Base-by-base conservation (phyloP, 23 red algal genomes). In the Pyropia yezoensis region DNA sequence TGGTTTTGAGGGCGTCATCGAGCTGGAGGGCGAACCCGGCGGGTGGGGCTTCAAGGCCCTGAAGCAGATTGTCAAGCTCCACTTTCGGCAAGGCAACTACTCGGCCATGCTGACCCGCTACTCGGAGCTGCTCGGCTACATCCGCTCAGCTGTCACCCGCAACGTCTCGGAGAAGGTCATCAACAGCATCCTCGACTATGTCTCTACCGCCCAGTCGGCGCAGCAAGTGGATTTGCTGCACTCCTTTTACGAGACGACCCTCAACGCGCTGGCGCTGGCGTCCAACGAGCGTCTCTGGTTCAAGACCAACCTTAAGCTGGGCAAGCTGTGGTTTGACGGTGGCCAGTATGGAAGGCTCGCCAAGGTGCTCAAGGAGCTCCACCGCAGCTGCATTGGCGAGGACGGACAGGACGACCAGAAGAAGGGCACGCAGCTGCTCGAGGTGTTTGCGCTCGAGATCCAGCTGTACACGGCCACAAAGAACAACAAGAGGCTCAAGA, bases 21-120 rank as follows among this genome's bases (percentile, higher is more conserved):
- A 59, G 26, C 80, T 98, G 85, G 94, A 98, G 73, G 59, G 51
- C 4, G 81, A 82, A 13, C 78, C 82, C 27, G 86, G 94, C 16
- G 81, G 91, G 71, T 98, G 94, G 94, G 94, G 94, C 47, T 88
- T 98, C 78, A 89, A 90, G 39, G 94, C 94, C 20, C 61, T 90
- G 24, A 90, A 98, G 58, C 94, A 98, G 70, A 86, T 98, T 56
- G 78, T 98, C 27, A 85, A 90, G 23, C 32, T 98, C 22, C 66
- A 81, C 49, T 89, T 90, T 53, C 65, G 80, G 49, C 58, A 87
- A 7, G 79, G 73, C 26, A 55, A 80, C 19, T 98, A 87, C 55
- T 59, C 73, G 28, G 76, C 59, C 16, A 85, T 89, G 81, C 67
- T 90, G 33, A 52, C 57, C 33, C 67, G 74, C 9, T 90, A 98